Conservation (phyloP, 2,329 filamentous ascomycete genomes). For the Penicillium sp. region DNA sequence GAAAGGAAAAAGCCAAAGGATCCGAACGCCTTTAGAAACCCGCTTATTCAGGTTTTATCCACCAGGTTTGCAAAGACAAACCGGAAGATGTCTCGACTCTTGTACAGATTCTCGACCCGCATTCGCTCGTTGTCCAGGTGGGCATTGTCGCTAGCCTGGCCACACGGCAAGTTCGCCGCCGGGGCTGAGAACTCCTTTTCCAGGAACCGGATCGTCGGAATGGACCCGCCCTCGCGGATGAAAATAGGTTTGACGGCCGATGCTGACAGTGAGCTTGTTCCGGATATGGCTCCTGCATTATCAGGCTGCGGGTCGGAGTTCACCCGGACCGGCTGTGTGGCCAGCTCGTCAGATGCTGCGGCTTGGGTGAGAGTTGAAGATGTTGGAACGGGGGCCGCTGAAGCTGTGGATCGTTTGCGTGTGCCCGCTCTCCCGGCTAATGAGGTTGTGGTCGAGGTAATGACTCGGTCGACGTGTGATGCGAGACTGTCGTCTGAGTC, state of each 20-base stretch:
- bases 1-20: neutral
- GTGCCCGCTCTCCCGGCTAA: constrained; percentile 27
- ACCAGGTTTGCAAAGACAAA: constrained; percentile 70
- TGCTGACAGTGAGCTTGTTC: neutral
- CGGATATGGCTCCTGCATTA: neutral
- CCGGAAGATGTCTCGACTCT: constrained; percentile 86
- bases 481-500: constrained; percentile 39
- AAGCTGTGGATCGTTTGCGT: constrained; percentile 24
- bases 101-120: constrained; percentile 77
- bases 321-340: constrained; percentile 7
- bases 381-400: constrained; percentile 30
- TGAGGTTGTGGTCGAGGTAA: constrained; percentile 36
- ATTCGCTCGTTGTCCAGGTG: constrained; percentile 96
- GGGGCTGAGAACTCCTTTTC: constrained; percentile 91
- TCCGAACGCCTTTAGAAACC: neutral
- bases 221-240: constrained; percentile 91
- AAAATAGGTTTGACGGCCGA: constrained; percentile 60
- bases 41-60: constrained; percentile 21
- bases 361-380: constrained; percentile 39
- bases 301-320: constrained; percentile 5
- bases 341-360: constrained; percentile 13
- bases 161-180: constrained; percentile 87
- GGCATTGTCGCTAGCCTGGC: constrained; percentile 87
- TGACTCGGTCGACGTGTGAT: constrained; percentile 38
- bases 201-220: constrained; percentile 86